Evolutionary conservation across 441 rosid species (phyloP).

Genomic region (Biscutella auriculata): DNA sequence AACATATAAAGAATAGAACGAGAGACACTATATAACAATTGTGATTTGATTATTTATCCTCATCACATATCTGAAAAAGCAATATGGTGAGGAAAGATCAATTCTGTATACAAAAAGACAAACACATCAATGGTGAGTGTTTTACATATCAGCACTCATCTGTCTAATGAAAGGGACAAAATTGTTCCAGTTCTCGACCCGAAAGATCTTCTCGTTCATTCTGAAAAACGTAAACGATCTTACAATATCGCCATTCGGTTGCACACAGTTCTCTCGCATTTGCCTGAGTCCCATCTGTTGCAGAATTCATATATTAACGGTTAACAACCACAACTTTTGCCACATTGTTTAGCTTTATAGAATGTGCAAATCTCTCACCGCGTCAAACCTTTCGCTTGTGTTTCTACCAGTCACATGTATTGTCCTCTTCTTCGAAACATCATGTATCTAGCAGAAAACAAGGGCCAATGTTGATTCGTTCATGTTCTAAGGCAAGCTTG

Average conservation of each 20-base stretch:
- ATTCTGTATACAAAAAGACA: conserved; percentile 16
- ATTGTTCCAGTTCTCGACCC: conserved; percentile 60
- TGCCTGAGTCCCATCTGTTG: conserved; percentile 48
- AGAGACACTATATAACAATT: background rate
- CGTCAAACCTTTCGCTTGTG: conserved; percentile 39
- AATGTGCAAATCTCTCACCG: conserved; percentile 26
- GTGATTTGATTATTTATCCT: conserved; percentile 22
- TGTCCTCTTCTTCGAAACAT: conserved; percentile 37
- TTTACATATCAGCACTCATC: conserved; percentile 49
- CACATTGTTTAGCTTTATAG: background rate
- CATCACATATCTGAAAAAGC: conserved; percentile 26
- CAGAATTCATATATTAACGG: background rate
- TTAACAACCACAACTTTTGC: background rate
- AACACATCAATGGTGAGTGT: conserved; percentile 14
- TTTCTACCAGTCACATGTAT: conserved; percentile 50
- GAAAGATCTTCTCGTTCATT: conserved; percentile 49
- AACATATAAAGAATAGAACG: background rate
- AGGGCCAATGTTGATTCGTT: background rate
- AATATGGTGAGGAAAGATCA: conserved; percentile 30
- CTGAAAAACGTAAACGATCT: conserved; percentile 59
- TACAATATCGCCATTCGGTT: conserved; percentile 45
- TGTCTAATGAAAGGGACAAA: conserved; percentile 56
- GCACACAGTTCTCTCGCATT: conserved; percentile 45
- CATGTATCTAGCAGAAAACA: conserved; percentile 28
- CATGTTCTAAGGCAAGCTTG: background rate